These are phyloP conservation scores for Didymella lethalis DNA, from an alignment of 2,329 filamentous ascomycete genomes.

Conservation along the genomic window DNA sequence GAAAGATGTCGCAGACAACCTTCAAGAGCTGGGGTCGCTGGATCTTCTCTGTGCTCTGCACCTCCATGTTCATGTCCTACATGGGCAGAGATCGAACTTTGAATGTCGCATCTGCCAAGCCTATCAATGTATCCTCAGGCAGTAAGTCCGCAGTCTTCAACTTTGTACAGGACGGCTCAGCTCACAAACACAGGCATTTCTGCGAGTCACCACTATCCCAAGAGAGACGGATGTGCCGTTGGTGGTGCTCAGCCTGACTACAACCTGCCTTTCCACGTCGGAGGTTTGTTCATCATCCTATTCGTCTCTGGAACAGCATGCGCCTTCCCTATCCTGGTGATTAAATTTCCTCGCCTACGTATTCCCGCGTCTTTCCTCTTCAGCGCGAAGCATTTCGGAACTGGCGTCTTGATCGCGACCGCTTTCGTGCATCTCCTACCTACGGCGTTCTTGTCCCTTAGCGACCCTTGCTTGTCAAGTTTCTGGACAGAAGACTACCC, in stretches of 20 bases:
- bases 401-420: constrained; percentile 81
- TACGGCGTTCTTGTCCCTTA: constrained; percentile 61
- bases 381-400: constrained; percentile 66
- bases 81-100: constrained; percentile 16
- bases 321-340: constrained; percentile 67
- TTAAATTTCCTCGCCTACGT: constrained; percentile 66
- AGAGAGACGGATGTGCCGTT: constrained; percentile 33
- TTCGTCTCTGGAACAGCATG: constrained; percentile 57
- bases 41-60: constrained; percentile 37
- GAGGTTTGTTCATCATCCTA: constrained; percentile 46
- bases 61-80: constrained; percentile 36
- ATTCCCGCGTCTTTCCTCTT: constrained; percentile 68
- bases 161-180: neutral
- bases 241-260: constrained; percentile 37
- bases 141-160: constrained; percentile 19
- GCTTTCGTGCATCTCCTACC: constrained; percentile 79
- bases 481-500: constrained; percentile 66
- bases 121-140: constrained; percentile 14
- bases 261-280: constrained; percentile 42
- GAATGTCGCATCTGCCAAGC: constrained; percentile 8
- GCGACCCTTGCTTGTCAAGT: constrained; percentile 61
- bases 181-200: constrained; percentile 14
- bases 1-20: neutral
- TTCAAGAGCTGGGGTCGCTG: constrained; percentile 33
- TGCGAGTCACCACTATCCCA: constrained; percentile 21